Evolutionary conservation across 805 yeast genomes (phyloP).

Genomic region (Myxozyma melibiosi): DNA sequence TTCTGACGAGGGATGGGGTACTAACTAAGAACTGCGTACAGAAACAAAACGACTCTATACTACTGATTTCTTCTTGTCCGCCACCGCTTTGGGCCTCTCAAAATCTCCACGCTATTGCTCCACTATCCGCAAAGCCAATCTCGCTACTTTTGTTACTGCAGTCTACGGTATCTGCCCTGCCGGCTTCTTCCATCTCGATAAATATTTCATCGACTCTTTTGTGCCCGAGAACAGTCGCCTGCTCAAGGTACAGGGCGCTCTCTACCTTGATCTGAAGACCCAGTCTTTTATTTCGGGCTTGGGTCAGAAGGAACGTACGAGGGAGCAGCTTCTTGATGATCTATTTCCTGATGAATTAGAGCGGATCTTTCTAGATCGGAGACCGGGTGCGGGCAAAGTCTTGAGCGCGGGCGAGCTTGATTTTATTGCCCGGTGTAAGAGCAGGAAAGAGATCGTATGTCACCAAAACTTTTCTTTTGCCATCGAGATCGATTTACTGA

Average conservation of each 20-base stretch:
- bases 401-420: slow-evolving; percentile 79
- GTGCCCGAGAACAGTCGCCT: slow-evolving; percentile 72
- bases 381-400: slow-evolving; percentile 37
- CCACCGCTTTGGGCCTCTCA: slow-evolving; percentile 53
- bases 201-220: slow-evolving; percentile 80
- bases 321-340: slow-evolving; percentile 68
- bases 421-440: slow-evolving; percentile 71
- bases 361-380: slow-evolving; percentile 43
- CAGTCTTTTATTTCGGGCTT: slow-evolving; percentile 92
- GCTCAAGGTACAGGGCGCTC: slow-evolving; percentile 70
- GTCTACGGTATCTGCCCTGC: slow-evolving; percentile 80
- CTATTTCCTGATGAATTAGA: slow-evolving; percentile 71
- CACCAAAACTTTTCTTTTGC: background rate
- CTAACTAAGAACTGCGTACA: background rate
- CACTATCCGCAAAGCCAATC: slow-evolving; percentile 78
- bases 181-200: slow-evolving; percentile 85
- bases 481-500: too few relatives aligned
- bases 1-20: too few relatives aligned
- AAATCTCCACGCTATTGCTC: slow-evolving; percentile 46
- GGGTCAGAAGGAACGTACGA: slow-evolving; percentile 59
- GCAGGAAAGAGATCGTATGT: slow-evolving; percentile 57
- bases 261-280: slow-evolving; percentile 86
- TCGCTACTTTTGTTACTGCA: slow-evolving; percentile 87
- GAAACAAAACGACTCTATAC: slow-evolving; percentile 67
- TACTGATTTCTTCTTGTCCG: slow-evolving; percentile 71